Evolutionary conservation across 495 filamentous ascomycete genomes (phyloP).

Genomic region (Neurospora sp.): DNA sequence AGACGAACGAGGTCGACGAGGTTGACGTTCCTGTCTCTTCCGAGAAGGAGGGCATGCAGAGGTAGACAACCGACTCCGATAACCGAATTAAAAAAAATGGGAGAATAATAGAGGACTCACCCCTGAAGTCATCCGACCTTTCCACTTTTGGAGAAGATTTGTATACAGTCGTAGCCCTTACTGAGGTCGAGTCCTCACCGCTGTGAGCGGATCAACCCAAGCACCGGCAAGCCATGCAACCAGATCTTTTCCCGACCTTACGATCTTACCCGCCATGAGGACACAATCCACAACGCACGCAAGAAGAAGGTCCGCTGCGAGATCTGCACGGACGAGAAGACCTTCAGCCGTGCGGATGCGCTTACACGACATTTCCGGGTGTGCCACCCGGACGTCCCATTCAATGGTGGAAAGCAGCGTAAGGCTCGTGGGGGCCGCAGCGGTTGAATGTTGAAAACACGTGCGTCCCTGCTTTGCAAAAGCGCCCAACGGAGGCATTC

Average conservation of each 20-base stretch:
- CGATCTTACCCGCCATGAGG: conserved; percentile 93
- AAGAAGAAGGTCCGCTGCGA: conserved; percentile 96
- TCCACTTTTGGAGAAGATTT: too few relatives aligned
- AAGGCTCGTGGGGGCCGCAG: conserved; percentile 21
- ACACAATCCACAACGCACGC: conserved; percentile 89
- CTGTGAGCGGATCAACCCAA: conserved; percentile 88
- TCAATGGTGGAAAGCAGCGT: conserved; percentile 53
- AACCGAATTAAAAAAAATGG: too few relatives aligned
- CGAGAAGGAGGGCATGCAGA: too few relatives aligned
- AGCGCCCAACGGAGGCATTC: neutral
- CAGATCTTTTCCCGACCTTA: conserved; percentile 95
- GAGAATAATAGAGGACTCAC: too few relatives aligned
- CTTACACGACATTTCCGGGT: conserved; percentile 88
- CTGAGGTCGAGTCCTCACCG: conserved; percentile 53
- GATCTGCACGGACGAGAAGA: conserved; percentile 94
- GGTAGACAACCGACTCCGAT: too few relatives aligned
- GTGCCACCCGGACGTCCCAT: conserved; percentile 77
- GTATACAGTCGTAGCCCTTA: too few relatives aligned
- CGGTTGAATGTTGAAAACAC: conserved; percentile 8
- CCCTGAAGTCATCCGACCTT: too few relatives aligned
- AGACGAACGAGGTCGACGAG: too few relatives aligned
- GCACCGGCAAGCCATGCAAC: conserved; percentile 93
- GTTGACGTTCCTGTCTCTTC: too few relatives aligned
- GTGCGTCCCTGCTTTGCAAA: neutral
- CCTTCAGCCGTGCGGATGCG: conserved; percentile 84